Percentiles rank a stretch among this genome's conserved stretches.
Evolutionary conservation across 495 filamentous ascomycete genomes (phyloP).

Genomic region (Penicillium lagena): DNA sequence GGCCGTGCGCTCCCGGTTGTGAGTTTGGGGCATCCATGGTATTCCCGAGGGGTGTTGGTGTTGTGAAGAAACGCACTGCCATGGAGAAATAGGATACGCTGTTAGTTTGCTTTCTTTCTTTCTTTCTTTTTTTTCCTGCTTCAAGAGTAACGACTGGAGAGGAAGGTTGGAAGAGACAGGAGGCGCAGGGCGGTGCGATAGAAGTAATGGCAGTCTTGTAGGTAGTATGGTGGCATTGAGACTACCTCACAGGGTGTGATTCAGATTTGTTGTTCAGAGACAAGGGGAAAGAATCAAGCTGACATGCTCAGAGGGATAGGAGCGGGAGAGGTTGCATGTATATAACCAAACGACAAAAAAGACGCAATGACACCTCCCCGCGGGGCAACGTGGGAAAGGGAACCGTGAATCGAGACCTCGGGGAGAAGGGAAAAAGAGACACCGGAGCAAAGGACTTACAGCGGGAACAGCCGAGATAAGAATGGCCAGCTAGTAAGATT

Average conservation of each 20-base stretch:
- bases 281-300: neutral
- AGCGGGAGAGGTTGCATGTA: neutral
- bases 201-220: constrained; percentile 90
- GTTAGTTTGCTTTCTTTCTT: constrained; percentile 21
- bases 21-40: constrained; percentile 23
- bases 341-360: neutral
- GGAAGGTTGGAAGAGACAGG: constrained; percentile 67
- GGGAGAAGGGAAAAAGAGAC: constrained; percentile 15
- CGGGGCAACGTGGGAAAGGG: neutral
- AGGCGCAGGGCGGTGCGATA: constrained; percentile 80
- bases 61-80: constrained; percentile 50
- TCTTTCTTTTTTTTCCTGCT: neutral
- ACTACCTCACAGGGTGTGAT: constrained; percentile 20
- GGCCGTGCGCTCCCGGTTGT: constrained; percentile 18
- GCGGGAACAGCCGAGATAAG: neutral
- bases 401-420: constrained; percentile 3
- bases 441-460: constrained; percentile 15
- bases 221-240: constrained; percentile 72
- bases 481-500: neutral
- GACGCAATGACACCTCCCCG: too few relatives aligned
- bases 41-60: constrained; percentile 58
- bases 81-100: constrained; percentile 42
- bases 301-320: neutral
- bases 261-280: neutral
- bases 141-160: constrained; percentile 70